phyloP scores from a whole-genome alignment of 169 alveolate genomes.

The Cryptosporidium viatorum region DNA sequence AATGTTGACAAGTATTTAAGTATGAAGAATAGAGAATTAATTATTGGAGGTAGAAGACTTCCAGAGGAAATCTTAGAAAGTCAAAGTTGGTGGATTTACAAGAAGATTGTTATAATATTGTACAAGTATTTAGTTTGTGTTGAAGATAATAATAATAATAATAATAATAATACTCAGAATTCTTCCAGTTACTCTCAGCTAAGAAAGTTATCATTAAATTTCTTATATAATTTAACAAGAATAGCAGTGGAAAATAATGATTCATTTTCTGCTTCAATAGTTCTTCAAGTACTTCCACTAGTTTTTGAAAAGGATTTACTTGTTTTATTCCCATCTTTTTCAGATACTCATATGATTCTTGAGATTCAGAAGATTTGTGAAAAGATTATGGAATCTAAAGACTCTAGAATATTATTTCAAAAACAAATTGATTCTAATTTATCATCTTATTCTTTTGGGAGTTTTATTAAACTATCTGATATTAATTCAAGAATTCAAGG shows the following conservation, averaged over 20 bases:
- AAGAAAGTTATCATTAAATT: background rate
- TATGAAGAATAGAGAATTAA: background rate
- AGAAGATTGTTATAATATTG: background rate
- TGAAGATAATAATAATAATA: too few relatives aligned
- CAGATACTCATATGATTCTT: constrained; percentile 18
- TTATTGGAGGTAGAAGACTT: background rate
- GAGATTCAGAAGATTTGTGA: constrained; percentile 49
- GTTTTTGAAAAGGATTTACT: background rate
- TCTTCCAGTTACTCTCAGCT: background rate
- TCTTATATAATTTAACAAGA: background rate
- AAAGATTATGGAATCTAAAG: background rate
- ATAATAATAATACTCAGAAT: too few relatives aligned
- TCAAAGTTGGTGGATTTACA: constrained; percentile 8
- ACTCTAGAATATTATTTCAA: background rate
- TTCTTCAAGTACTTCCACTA: constrained; percentile 2
- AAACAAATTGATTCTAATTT: constrained; percentile 11
- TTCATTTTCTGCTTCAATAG: constrained; percentile 19
- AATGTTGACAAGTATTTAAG: background rate
- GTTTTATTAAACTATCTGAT: background rate
- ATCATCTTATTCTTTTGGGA: background rate
- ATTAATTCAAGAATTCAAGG: background rate
- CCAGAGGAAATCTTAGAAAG: background rate
- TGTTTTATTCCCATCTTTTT: background rate
- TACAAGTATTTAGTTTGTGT: background rate
- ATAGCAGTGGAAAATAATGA: background rate